A percentile compares a stretch with the other conserved stretches of the same genome.
These are phyloP conservation scores for Metarhizium brunneum DNA, from an alignment of 2,329 filamentous ascomycete genomes.

Conservation along the genomic window DNA sequence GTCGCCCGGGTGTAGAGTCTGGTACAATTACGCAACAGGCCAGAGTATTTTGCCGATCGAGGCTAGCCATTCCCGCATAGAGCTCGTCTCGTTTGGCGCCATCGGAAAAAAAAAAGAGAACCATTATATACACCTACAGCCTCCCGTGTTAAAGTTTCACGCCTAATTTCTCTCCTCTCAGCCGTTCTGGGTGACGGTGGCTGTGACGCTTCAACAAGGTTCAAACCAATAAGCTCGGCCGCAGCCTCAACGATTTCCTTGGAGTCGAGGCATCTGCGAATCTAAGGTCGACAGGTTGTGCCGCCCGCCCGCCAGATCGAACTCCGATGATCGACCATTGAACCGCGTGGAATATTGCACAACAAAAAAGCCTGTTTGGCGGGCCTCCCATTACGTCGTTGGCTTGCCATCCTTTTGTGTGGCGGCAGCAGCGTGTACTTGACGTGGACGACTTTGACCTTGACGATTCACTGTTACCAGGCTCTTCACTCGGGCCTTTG, in stretches of 20 bases:
- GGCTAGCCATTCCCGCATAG: neutral
- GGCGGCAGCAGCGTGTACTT: neutral
- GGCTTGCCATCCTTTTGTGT: neutral
- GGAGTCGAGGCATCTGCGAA: neutral
- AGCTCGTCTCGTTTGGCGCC: neutral
- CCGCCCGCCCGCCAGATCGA: neutral
- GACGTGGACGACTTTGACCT: neutral
- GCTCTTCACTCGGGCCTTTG: neutral
- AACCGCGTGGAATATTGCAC: neutral
- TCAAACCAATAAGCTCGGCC: neutral
- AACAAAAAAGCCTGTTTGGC: neutral
- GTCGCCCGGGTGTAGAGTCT: no score
- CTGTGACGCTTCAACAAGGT: neutral
- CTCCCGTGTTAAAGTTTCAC: constrained; percentile 1
- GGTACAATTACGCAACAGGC: no score
- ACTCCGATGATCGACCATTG: constrained; percentile 1
- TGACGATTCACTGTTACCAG: neutral
- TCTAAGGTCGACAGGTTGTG: neutral
- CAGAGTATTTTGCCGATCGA: no score
- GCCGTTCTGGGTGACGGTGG: neutral
- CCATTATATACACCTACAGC: neutral
- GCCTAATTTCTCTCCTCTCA: neutral
- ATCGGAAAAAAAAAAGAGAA: neutral
- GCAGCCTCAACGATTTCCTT: neutral
- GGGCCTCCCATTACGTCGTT: neutral